Percentiles rank a stretch among this genome's conserved stretches.
These are phyloP conservation scores for Quercus robur DNA, from an alignment of 306 rosid species.

Conservation along the genomic window DNA sequence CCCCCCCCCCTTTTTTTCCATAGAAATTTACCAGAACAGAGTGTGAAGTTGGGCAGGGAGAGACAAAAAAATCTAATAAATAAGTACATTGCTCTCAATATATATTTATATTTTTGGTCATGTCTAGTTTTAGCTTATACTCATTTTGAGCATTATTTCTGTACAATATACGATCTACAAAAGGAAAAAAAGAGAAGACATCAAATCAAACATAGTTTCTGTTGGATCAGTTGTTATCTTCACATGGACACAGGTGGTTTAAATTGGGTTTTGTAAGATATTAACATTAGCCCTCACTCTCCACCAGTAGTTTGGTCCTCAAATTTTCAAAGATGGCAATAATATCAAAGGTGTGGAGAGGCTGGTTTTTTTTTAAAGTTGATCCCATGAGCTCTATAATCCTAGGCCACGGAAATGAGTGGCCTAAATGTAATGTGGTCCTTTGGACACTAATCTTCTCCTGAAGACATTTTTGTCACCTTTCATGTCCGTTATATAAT, in stretches of 20 bases:
- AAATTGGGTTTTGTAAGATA: not conserved
- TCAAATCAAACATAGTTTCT: no score
- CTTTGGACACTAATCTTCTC: not conserved
- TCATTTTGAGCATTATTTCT: no score
- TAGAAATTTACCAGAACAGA: conserved; percentile 31
- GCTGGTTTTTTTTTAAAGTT: not conserved
- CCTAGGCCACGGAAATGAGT: conserved; percentile 24
- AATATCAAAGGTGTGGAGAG: conserved; percentile 1
- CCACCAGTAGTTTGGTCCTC: conserved; percentile 1
- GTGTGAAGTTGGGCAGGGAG: conserved; percentile 15
- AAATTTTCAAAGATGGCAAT: not conserved
- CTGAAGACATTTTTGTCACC: not conserved
- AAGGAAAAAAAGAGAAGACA: no score
- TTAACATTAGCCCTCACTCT: not conserved
- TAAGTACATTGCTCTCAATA: not conserved
- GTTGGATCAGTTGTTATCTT: not conserved
- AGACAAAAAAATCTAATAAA: conserved; percentile 20
- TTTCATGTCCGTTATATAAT: not conserved
- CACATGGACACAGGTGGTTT: conserved; percentile 1
- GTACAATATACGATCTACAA: no score
- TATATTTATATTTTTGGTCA: not conserved
- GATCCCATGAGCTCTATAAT: conserved; percentile 7
- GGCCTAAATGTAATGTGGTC: not conserved
- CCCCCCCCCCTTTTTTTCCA: conserved; percentile 6
- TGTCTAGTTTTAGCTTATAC: not conserved